Evolutionary conservation across 148 eudicot species (phyloP), one percentile per base, ranked within the genome.

Genomic region (Vaccinium darrowii): DNA sequence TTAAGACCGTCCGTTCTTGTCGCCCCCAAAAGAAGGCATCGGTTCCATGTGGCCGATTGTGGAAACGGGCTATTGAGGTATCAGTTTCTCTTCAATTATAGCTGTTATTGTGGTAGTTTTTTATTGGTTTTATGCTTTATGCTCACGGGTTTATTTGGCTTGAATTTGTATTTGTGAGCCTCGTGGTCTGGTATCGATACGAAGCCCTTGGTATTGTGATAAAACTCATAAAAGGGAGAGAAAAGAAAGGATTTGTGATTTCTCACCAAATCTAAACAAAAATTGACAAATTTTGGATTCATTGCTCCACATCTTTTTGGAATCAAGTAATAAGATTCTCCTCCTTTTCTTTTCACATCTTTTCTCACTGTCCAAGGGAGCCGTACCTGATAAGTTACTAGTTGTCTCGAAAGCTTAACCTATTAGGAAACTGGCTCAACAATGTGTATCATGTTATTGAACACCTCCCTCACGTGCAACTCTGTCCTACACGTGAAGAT

Each of bases 1-100:
- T 96, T 72, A 47, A 86, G 81, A 89, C 91, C 23, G 87, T 94
- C 86, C 94, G 87, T 62, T 86, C 93, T 85, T 96, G 98, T 77
- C 49, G 83, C 60, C 43, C 74, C 18, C 30, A 69, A 30, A 69
- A 30, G 74, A 81, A 72, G 15, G 82, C 74, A 14, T 75, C 82
- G 7, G 49, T 73, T 56, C 65, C 79, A 10, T 89, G 88, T 60
- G 62, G 53, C 47, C 14, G 16, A 23, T 85, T 86, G 4, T 78
- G 49, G 84, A 81, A 71, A 49, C 76, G 71, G 5, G 56, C 36
- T 63, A 65, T 89, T 74, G 47, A 86, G 90, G 90, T 89, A 79
- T 53, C 19, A 7, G 16, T 2, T 69, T 13, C 0, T 69, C 16
- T 80, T 67, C 25, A 14, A 19, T 69, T 25, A 1, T 74, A 12